Evolutionary conservation across 2,329 filamentous ascomycete species (phyloP), one percentile per base, ranked within the genome.

Genomic region (Rhynchosporium secalis): DNA sequence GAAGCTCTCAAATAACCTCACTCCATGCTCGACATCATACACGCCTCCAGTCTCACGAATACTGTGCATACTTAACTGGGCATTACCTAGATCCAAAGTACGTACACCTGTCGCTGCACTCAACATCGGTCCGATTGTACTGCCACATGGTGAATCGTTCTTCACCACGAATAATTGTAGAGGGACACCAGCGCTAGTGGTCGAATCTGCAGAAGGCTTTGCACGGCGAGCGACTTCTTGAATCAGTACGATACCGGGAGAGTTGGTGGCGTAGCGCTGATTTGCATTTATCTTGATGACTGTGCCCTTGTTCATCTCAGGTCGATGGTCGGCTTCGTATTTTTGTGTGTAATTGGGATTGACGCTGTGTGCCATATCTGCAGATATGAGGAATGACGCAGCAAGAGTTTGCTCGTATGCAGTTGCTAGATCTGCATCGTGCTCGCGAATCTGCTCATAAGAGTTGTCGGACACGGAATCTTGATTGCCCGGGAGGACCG

Each of bases 241-340:
- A 10, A 99, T 76, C 40, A 99, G 81, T 7, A 96, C 94, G 69
- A 98, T 96, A 41, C 95, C 95, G 1, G 95, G 95, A 0, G 92
- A 91, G 80, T 97, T 98, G 60, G 95, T 99, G 36, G 94, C 92
- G 78, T 99, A 99, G 66, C 93, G 89, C 70, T 95, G 92, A 76
- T 98, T 99, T 66, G 95, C 95, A 75, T 99, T 99, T 81, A 99
- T 84, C 80, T 99, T 99, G 81, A 99, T 92, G 51, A 98, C 94
- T 3, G 91, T 91, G 57, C 95, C 95, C 76, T 92, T 91, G 83
- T 99, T 99, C 84, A 99, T 96, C 77, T 93, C 88, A 4, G 95
- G 95, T 68, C 91, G 86, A 78, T 99, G 95, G 70, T 91, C 90
- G 41, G 86, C 78, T 79, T 99, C 95, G 78, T 98, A 96, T 78